Evolutionary conservation across 345 rosid genomes (phyloP).

Genomic region (Odontarrhena argentea): DNA sequence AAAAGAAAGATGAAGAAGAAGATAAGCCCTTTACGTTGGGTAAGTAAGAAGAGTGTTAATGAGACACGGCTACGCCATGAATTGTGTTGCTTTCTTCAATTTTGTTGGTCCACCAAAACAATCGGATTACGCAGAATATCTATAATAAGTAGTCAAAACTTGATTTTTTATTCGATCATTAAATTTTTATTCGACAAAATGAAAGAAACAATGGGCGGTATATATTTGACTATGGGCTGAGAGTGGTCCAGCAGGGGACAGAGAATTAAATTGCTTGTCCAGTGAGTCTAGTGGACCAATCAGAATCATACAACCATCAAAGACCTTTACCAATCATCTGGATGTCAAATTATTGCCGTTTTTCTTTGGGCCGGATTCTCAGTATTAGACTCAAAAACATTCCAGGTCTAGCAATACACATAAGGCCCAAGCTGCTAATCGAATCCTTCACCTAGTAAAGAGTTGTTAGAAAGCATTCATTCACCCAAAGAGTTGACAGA

Average conservation of each 20-base stretch:
- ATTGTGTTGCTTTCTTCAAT: slow-evolving; percentile 6
- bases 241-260: slow-evolving; percentile 1
- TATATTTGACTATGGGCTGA: slow-evolving; percentile 19
- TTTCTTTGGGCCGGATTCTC: too few species aligned
- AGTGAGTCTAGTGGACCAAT: neutral
- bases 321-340: slow-evolving; percentile 6
- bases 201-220: slow-evolving; percentile 1
- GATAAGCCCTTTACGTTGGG: neutral
- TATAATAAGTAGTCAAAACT: neutral
- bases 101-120: slow-evolving; percentile 10
- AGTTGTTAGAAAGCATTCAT: too few species aligned
- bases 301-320: slow-evolving; percentile 15
- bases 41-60: neutral
- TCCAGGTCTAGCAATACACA: too few species aligned
- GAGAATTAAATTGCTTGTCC: slow-evolving; percentile 21
- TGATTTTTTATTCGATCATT: neutral
- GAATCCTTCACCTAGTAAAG: too few species aligned
- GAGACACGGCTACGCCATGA: neutral
- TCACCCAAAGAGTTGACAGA: neutral
- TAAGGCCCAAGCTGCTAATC: too few species aligned
- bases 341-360: too few species aligned
- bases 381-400: too few species aligned
- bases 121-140: slow-evolving; percentile 20
- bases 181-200: slow-evolving; percentile 9
- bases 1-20: too few species aligned